Evolutionary conservation across 805 yeast species (phyloP).

Genomic region (Grigorovia transvaalensis): DNA sequence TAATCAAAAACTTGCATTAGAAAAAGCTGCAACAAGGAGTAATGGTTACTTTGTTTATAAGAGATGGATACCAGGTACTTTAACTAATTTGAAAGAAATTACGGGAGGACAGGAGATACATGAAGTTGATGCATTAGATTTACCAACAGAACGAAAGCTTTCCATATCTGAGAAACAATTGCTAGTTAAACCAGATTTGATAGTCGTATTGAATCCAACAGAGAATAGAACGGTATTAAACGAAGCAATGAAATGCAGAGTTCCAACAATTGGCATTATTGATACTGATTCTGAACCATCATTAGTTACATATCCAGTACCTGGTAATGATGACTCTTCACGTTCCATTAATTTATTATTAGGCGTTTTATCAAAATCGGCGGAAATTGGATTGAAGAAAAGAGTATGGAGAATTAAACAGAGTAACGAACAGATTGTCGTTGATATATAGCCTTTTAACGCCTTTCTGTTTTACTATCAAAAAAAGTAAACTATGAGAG

Average conservation of each 20-base stretch:
- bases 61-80: slow-evolving; percentile 92
- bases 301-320: slow-evolving; percentile 85
- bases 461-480: too few relatives aligned
- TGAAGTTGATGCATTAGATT: slow-evolving; percentile 69
- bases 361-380: slow-evolving; percentile 81
- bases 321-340: slow-evolving; percentile 87
- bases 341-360: slow-evolving; percentile 70
- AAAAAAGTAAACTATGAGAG: too few relatives aligned
- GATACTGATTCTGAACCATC: slow-evolving; percentile 93
- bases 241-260: slow-evolving; percentile 72
- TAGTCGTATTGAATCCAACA: slow-evolving; percentile 76
- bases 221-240: slow-evolving; percentile 71
- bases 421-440: background rate
- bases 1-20: slow-evolving; percentile 65
- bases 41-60: slow-evolving; percentile 72
- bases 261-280: slow-evolving; percentile 88
- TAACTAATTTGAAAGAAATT: slow-evolving; percentile 73
- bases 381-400: slow-evolving; percentile 59
- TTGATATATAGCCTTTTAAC: background rate
- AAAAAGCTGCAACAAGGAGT: slow-evolving; percentile 66
- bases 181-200: slow-evolving; percentile 77
- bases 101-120: slow-evolving; percentile 48
- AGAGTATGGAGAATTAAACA: slow-evolving; percentile 31
- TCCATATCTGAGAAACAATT: slow-evolving; percentile 38
- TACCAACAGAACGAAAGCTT: slow-evolving; percentile 51